Percentiles rank a stretch among this genome's conserved stretches.
These are phyloP conservation scores for Colletotrichum siamense DNA, from an alignment of 2,329 filamentous ascomycete species.

Conservation along the genomic window DNA sequence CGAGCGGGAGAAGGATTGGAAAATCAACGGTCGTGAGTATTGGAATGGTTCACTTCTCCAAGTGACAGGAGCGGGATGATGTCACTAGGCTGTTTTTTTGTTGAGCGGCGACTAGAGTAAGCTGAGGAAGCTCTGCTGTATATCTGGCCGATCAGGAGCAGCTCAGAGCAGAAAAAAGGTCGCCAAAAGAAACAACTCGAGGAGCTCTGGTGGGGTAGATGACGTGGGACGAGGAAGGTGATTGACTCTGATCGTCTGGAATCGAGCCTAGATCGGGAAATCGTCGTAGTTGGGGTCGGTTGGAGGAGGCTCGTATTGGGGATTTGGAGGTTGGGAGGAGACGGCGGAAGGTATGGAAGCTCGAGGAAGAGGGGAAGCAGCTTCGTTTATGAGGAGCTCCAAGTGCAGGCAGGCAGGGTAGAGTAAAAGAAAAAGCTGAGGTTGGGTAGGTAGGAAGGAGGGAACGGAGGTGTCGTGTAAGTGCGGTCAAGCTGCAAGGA, in stretches of 20 bases:
- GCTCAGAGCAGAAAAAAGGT: not conserved
- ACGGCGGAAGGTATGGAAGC: not conserved
- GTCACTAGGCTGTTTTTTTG: not conserved
- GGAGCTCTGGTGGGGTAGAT: conserved; percentile 4
- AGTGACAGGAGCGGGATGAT: not conserved
- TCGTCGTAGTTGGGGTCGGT: not conserved
- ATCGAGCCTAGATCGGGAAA: not conserved
- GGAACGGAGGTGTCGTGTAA: not conserved
- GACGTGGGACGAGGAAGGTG: conserved; percentile 7
- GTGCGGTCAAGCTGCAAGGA: not conserved
- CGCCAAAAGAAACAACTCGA: not conserved
- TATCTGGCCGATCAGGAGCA: not conserved
- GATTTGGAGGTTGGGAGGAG: not conserved
- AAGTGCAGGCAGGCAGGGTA: not conserved
- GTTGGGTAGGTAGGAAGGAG: not conserved
- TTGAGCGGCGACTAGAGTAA: not conserved
- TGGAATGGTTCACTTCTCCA: not conserved
- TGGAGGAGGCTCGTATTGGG: not conserved
- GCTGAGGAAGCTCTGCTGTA: not conserved
- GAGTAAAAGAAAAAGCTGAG: not conserved
- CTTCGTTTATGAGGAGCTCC: conserved; percentile 1
- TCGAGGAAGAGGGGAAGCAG: not conserved
- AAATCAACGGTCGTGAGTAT: not conserved
- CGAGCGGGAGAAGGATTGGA: not conserved
- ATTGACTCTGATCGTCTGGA: conserved; percentile 7